Conservation (phyloP, 495 filamentous ascomycete genomes). For the Cryomyces minteri region DNA sequence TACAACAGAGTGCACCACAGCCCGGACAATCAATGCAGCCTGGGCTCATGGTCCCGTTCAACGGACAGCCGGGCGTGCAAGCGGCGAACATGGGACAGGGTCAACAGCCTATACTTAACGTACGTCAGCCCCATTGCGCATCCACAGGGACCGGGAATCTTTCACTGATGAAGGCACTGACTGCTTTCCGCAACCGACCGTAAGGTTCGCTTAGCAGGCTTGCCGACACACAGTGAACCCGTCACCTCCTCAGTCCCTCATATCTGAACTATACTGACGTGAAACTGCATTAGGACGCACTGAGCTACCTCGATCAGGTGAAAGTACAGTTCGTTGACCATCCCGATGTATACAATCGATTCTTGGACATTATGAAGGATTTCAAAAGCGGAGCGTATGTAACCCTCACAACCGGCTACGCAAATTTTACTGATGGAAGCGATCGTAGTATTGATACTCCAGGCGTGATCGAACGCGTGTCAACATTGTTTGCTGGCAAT, state of each 20-base stretch:
- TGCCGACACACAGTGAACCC: too few species aligned
- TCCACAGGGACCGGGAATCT: too few species aligned
- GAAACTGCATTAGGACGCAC: constrained; percentile 49
- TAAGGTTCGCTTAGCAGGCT: too few species aligned
- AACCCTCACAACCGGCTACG: background rate
- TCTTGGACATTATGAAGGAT: constrained; percentile 99
- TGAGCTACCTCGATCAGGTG: constrained; percentile 96
- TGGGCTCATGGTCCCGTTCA: constrained; percentile 17
- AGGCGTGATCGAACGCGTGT: constrained; percentile 93
- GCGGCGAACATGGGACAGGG: constrained; percentile 28
- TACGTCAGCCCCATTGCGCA: constrained; percentile 24
- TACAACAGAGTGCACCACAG: constrained; percentile 27
- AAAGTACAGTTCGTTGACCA: constrained; percentile 96
- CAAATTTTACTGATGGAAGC: background rate
- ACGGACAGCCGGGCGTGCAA: constrained; percentile 7
- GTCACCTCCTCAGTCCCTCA: too few species aligned
- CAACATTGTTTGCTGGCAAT: constrained; percentile 89
- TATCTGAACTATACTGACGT: too few species aligned
- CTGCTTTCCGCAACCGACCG: constrained; percentile 2
- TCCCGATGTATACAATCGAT: constrained; percentile 95
- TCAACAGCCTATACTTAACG: constrained; percentile 92
- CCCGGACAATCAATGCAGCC: constrained; percentile 26
- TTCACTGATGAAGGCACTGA: background rate
- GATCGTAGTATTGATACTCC: constrained; percentile 75
- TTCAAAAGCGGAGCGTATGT: constrained; percentile 95